Base-by-base conservation (phyloP, 129 eudicot genomes). In the Scalesia atractyloides region DNA sequence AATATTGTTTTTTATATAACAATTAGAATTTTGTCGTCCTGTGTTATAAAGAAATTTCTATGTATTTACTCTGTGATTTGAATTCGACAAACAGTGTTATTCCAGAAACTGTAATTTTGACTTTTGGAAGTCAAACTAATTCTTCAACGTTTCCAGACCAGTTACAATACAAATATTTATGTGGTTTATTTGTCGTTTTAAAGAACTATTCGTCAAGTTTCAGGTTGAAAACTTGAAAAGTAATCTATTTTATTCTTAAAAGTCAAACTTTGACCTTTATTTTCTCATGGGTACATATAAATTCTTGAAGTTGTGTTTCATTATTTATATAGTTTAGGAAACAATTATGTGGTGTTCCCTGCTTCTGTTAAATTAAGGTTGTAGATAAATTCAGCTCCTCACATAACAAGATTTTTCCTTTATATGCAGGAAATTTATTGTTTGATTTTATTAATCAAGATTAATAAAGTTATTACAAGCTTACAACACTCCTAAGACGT, bases 351-450 rank as follows among this genome's bases (percentile, higher is more conserved):
- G 18, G 2, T n/a, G 15, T 19, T 8, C 41, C 17, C 5, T n/a
- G 4, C 43, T 26, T 7, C 4, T 15, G 58, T 47, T 5, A 12
- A 66, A 13, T 5, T 5, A 36, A 18, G 36, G 64, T 48, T 39
- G 7, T 54, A 56, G 74, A 70, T 70, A 12, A 39, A 18, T 17
- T 70, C 30, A 13, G 51, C 39, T 53, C 44, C 36, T 39, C 11
- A 15, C 53, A 24, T 50, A 37, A 73, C 62, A 61, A 68, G 64
- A 59, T 61, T 60, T 58, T 49, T 30, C 18, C 66, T 41, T 53
- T 59, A 61, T 56, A 74, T 70, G 85, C 85, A 80, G 90, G 85
- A 43, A 8, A 74, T 24, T 10, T 68, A 34, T 51, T 30, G 22
- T n/a, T 66, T 33, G 36, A 43, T 18, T 15, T 14, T 14, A 46